A percentile compares a stretch with the other conserved stretches of the same genome.
Conservation (phyloP, 2,329 filamentous ascomycete species). For the Neonectria faginata region DNA sequence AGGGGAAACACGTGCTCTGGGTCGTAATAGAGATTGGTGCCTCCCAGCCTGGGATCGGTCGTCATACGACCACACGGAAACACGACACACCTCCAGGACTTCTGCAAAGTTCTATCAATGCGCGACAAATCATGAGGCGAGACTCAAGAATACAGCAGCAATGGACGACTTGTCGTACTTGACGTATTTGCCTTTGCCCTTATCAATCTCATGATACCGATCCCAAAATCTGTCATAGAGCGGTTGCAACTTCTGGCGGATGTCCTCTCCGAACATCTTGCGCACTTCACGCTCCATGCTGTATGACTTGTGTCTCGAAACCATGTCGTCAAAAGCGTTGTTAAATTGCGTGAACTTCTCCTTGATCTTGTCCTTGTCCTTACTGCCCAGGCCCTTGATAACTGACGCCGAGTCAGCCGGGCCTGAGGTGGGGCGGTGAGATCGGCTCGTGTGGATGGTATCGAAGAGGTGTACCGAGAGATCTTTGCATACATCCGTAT, state of each 20-base stretch:
- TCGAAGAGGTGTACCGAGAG: conserved; percentile 87
- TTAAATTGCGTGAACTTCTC: conserved; percentile 96
- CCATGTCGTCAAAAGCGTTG: conserved; percentile 86
- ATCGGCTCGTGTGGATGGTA: conserved; percentile 88
- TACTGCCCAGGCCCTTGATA: conserved; percentile 84
- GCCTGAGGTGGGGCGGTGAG: conserved; percentile 77
- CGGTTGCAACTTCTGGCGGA: conserved; percentile 92
- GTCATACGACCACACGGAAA: background rate
- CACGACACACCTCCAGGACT: background rate
- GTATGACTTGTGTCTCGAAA: conserved; percentile 82
- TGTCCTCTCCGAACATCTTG: conserved; percentile 81
- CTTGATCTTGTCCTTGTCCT: conserved; percentile 97
- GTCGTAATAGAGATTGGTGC: background rate
- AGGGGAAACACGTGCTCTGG: background rate
- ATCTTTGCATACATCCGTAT: conserved; percentile 90
- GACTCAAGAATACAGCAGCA: conserved; percentile 70
- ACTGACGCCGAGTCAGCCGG: conserved; percentile 86
- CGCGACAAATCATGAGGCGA: conserved; percentile 50
- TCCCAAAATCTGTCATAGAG: conserved; percentile 97
- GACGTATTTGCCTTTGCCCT: conserved; percentile 97
- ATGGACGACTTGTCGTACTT: conserved; percentile 94
- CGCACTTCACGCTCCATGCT: conserved; percentile 94
- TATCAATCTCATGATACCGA: conserved; percentile 96
- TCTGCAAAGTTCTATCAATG: conserved; percentile 4
- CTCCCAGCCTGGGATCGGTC: background rate